Base-by-base conservation (phyloP, 768 basidiomycete species). In the Hygrophorus russula region DNA sequence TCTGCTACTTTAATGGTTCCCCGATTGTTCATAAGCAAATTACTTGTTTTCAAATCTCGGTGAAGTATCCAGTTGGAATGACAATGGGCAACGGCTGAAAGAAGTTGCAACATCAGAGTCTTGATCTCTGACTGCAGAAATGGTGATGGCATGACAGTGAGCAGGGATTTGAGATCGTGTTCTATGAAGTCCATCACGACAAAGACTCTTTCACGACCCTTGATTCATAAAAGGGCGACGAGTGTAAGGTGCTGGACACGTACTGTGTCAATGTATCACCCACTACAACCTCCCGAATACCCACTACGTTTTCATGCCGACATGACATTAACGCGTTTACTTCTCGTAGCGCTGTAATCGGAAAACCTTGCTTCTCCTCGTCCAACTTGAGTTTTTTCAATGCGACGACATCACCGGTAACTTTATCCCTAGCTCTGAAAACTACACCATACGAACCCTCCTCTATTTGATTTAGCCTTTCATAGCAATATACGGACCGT, bases 171-270 rank as follows among this genome's bases (percentile, higher is more conserved):
- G 59, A 99, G 82, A 61, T 99, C 96, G 62, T 99, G 96, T 62
- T 99, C 96, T 58, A 99, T 94, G 58, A 99, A 99, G 60, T 96
- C 92, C 93, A 96, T 96, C 29, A 98, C 96, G 51, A 99, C 93
- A 62, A 93, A 99, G 35, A 98, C 90, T 68, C 96, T 97, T 65
- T 49, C 42, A 47, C 49, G 51, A 49, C 52, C 49, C 54, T 61
- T 58, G 57, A 63, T 59, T 42, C 19, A n/a, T 17, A 36, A 31
- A 41, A 13, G 24, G 18, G 24, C 17, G 45, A 38, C 47, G 42
- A 37, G 43, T 51, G 24, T 3, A 24, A 42, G 37, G 20, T 55
- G 49, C 44, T 49, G 52, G 52, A 53, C 46, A 86, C 94, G 72
- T 67, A 98, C 96, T 99, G 94, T 47, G 96, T 98, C 59, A 99